phyloP scores from a whole-genome alignment of 108 stramenopile genomes.

The Craspedostauros australis region DNA sequence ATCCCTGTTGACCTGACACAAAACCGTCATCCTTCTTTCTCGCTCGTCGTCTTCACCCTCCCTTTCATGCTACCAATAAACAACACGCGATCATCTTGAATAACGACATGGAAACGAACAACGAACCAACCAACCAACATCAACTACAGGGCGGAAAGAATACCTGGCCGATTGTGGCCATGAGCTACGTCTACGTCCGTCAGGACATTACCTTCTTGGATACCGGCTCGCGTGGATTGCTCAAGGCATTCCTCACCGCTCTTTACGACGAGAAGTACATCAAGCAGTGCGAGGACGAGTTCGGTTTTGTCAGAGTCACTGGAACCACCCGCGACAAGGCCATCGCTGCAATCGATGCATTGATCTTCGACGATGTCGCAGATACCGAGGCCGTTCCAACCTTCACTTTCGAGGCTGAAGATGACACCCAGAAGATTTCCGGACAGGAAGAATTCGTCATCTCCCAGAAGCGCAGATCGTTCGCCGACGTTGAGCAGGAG shows the following conservation, averaged over 20 bases:
- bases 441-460: conserved; percentile 38
- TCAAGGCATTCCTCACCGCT: conserved; percentile 45
- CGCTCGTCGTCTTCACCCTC: no score
- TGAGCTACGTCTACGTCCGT: conserved; percentile 76
- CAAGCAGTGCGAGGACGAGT: conserved; percentile 27
- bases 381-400: conserved; percentile 4
- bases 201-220: conserved; percentile 45
- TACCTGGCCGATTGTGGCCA: conserved; percentile 82
- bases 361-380: neutral
- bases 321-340: conserved; percentile 22
- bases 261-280: conserved; percentile 37
- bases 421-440: neutral
- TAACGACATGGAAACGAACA: no score
- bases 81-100: neutral
- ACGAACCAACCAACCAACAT: no score
- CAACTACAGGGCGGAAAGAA: conserved; percentile 12
- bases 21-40: no score
- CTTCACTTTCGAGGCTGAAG: conserved; percentile 29
- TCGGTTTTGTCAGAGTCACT: conserved; percentile 36
- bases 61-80: neutral
- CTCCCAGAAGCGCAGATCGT: conserved; percentile 29
- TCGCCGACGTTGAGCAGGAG: conserved; percentile 23
- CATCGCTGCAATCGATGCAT: conserved; percentile 19
- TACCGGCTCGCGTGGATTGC: conserved; percentile 29
- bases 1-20: no score